A percentile compares a stretch with the other conserved stretches of the same genome.
phyloP scores from a whole-genome alignment of 140 eudicot genomes.

The Oenanthe javanica region DNA sequence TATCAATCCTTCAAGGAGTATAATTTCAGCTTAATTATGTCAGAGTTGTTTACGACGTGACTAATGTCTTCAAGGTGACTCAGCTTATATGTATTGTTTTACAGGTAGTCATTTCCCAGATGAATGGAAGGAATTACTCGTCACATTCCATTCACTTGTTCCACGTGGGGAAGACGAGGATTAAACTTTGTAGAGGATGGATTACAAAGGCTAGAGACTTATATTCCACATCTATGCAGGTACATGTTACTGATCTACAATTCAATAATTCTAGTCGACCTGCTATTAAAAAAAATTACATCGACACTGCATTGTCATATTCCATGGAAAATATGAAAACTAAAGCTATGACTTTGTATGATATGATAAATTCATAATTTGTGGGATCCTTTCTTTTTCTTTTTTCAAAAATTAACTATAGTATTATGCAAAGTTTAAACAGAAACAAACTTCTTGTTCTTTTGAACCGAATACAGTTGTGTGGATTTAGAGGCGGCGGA shows the following conservation, averaged over 20 bases:
- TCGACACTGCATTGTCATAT: background rate
- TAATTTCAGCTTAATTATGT: background rate
- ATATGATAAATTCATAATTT: no score
- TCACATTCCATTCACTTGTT: constrained; percentile 76
- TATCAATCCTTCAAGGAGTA: background rate
- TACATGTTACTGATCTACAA: constrained; percentile 12
- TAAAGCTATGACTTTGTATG: background rate
- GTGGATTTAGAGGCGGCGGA: constrained; percentile 97
- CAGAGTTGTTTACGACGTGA: background rate
- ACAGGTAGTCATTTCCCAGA: constrained; percentile 91
- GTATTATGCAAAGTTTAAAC: background rate
- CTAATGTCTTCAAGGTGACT: background rate
- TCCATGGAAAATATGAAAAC: background rate
- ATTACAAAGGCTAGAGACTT: constrained; percentile 89
- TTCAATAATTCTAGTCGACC: background rate
- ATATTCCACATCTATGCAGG: constrained; percentile 94
- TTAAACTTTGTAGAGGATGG: constrained; percentile 98
- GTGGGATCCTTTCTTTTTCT: background rate
- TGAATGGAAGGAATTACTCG: constrained; percentile 91
- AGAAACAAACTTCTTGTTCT: background rate
- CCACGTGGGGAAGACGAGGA: constrained; percentile 80
- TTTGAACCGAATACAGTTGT: constrained; percentile 39
- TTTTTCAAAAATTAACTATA: no score
- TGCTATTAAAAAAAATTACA: background rate
- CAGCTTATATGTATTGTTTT: background rate